These are phyloP conservation scores for Orbilia oligospora DNA, from an alignment of 2,329 filamentous ascomycete species.

Conservation along the genomic window DNA sequence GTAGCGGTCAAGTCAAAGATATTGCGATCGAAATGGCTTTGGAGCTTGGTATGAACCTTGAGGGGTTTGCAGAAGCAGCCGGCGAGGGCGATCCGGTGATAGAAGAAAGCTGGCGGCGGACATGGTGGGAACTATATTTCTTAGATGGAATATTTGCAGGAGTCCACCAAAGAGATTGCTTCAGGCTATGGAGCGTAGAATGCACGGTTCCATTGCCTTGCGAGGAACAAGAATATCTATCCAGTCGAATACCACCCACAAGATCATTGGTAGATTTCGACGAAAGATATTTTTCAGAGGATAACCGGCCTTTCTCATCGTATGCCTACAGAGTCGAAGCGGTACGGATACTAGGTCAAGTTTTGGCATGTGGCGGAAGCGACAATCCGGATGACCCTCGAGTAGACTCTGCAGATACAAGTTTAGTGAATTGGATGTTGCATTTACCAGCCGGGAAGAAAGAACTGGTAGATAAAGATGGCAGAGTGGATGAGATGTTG, in stretches of 20 bases:
- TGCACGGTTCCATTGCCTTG: slow-evolving; percentile 82
- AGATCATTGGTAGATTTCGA: slow-evolving; percentile 82
- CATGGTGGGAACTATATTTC: slow-evolving; percentile 91
- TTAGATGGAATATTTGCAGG: slow-evolving; percentile 87
- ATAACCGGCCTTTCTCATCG: slow-evolving; percentile 81
- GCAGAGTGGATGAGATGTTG: slow-evolving; percentile 87
- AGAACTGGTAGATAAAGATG: slow-evolving; percentile 78
- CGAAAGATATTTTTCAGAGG: slow-evolving; percentile 79
- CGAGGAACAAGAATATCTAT: slow-evolving; percentile 80
- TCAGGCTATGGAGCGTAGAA: slow-evolving; percentile 77
- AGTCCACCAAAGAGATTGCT: slow-evolving; percentile 80
- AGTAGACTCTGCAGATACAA: slow-evolving; percentile 74
- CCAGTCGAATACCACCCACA: slow-evolving; percentile 73
- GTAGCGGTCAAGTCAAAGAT: slow-evolving; percentile 77
- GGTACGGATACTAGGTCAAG: slow-evolving; percentile 81
- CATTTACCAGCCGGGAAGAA: slow-evolving; percentile 81
- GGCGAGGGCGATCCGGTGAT: slow-evolving; percentile 77
- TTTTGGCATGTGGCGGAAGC: slow-evolving; percentile 72
- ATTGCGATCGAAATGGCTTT: slow-evolving; percentile 80
- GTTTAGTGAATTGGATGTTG: slow-evolving; percentile 81
- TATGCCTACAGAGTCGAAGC: slow-evolving; percentile 88
- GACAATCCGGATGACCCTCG: slow-evolving; percentile 70
- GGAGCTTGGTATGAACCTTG: slow-evolving; percentile 81
- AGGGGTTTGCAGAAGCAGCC: slow-evolving; percentile 76
- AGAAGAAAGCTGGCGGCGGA: slow-evolving; percentile 87